A percentile compares a stretch with the other conserved stretches of the same genome.
Conservation (phyloP, 768 basidiomycete species). For the Suillus weaverae region DNA sequence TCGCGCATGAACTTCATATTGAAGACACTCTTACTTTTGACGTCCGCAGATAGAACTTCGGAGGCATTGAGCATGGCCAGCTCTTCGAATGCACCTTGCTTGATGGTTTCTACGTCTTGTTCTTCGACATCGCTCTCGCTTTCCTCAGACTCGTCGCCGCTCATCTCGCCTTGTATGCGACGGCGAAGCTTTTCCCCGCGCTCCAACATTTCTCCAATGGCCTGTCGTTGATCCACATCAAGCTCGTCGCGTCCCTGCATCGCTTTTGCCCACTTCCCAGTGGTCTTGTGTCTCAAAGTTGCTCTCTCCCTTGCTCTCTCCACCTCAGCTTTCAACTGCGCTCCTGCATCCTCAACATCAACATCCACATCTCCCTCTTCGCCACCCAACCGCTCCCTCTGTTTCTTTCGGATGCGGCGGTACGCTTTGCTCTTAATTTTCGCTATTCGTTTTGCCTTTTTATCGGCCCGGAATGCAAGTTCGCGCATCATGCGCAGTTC, state of each 20-base stretch:
- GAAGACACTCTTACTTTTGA: constrained; percentile 70
- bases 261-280: constrained; percentile 83
- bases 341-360: constrained; percentile 48
- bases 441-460: constrained; percentile 82
- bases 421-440: constrained; percentile 98
- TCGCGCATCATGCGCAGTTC: constrained; percentile 90
- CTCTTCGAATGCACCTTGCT: constrained; percentile 75
- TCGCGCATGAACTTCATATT: constrained; percentile 99
- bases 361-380: constrained; percentile 50
- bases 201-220: constrained; percentile 84
- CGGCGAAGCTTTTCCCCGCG: constrained; percentile 76
- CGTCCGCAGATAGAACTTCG: constrained; percentile 26
- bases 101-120: constrained; percentile 50
- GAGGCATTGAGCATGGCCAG: constrained; percentile 51
- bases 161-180: constrained; percentile 71
- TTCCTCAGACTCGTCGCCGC: constrained; percentile 53
- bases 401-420: constrained; percentile 78
- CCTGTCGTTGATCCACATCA: constrained; percentile 58
- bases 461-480: constrained; percentile 89
- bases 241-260: constrained; percentile 72
- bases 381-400: constrained; percentile 59
- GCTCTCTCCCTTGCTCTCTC: constrained; percentile 87
- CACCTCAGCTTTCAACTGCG: constrained; percentile 66
- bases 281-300: constrained; percentile 84
- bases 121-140: constrained; percentile 39